Evolutionary conservation across 805 yeast species (phyloP), one percentile per base, ranked within the genome.

Genomic region (Schizosaccharomyces osmophilus): DNA sequence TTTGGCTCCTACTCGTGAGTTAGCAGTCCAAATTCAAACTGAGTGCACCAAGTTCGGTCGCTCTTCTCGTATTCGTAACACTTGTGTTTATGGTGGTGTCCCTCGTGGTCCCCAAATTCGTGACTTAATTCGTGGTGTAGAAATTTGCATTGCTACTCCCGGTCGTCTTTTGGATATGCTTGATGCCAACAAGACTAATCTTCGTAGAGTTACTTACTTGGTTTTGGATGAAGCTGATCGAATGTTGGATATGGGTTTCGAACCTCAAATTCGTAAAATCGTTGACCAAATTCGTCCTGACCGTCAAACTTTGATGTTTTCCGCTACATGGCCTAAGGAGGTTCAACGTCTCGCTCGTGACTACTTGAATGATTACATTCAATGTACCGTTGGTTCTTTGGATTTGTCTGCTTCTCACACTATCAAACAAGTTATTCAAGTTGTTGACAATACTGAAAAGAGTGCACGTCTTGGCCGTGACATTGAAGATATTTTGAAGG

Each of bases 161-260:
- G 98, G 98, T 78, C 86, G 98, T 80, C 81, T 93, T 74, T 87
- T 93, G 68, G 98, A 93, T 75, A 86, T 93, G 95, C 80, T 93
- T 69, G 97, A 93, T 77, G 78, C 84, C 65, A 90, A 93, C 69
- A 89, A 85, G 78, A 93, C 97, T 63, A 93, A 90, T 77, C 79
- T 93, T 70, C 83, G 86, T 73, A 86, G 97, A 78, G 96, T 93
- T 65, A 93, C 97, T 61, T 93, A 93, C 76, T 80, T 93, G 73
- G 97, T 93, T 65, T 80, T 93, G 69, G 98, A 93, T 75, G 98
- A 93, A 81, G 98, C 98, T 70, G 98, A 93, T 76, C 86, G 98
- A 80, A 93, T 93, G 98, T 82, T 93, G 77, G 98, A 93, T 78
- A 93, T 93, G 98, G 98, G 98, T 74, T 93, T 93, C 74, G 98